Evolutionary conservation across 768 basidiomycete genomes (phyloP).

Genomic region (Podaxis carcinomalis): DNA sequence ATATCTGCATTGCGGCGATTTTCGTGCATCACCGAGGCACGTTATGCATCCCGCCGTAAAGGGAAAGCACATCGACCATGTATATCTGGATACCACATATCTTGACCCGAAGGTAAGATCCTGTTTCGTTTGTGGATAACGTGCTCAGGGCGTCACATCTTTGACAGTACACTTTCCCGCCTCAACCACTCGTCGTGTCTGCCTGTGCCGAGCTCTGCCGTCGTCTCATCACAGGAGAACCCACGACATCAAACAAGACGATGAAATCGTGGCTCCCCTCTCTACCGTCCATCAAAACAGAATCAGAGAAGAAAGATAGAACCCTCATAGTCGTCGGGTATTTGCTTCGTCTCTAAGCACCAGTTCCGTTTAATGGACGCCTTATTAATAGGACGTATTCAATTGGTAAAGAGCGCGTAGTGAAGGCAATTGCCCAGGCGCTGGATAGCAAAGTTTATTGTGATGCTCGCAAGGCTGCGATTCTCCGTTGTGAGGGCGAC

Average conservation of each 20-base stretch:
- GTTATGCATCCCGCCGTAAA: slow-evolving; percentile 79
- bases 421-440: slow-evolving; percentile 89
- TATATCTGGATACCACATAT: slow-evolving; percentile 97
- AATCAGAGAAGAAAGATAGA: slow-evolving; percentile 28
- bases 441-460: slow-evolving; percentile 84
- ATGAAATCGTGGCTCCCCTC: slow-evolving; percentile 50
- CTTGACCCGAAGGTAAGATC: slow-evolving; percentile 70
- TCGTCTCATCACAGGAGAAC: slow-evolving; percentile 44
- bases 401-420: slow-evolving; percentile 96
- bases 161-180: slow-evolving; percentile 84
- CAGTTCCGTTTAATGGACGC: not conserved
- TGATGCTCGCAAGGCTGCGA: slow-evolving; percentile 76
- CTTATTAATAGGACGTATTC: slow-evolving; percentile 73
- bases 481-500: slow-evolving; percentile 83
- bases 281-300: slow-evolving; percentile 28
- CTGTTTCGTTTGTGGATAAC: not conserved
- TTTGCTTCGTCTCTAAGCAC: slow-evolving; percentile 14
- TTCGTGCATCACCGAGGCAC: slow-evolving; percentile 86
- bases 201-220: slow-evolving; percentile 86
- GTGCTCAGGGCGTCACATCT: not conserved
- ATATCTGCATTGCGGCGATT: slow-evolving; percentile 95
- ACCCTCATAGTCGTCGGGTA: slow-evolving; percentile 71
- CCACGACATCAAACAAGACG: slow-evolving; percentile 24
- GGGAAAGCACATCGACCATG: slow-evolving; percentile 77
- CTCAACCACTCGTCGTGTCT: slow-evolving; percentile 89